Conservation (phyloP, 805 yeast species). For the Yarrowia sp. region DNA sequence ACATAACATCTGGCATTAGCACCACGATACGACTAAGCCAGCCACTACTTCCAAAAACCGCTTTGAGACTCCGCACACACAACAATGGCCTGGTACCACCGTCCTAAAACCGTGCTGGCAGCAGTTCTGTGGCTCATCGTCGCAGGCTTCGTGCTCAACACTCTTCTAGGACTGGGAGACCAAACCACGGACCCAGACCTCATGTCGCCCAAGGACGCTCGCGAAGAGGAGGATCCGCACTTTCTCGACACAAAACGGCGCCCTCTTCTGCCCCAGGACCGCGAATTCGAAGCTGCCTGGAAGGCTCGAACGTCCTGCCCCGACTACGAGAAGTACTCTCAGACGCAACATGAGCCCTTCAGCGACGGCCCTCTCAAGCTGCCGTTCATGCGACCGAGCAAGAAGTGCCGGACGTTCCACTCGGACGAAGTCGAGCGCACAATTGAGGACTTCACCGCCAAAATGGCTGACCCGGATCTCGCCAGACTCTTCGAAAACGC, state of each 20-base stretch:
- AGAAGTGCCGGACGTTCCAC: slow-evolving; percentile 67
- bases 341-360: slow-evolving; percentile 53
- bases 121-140: slow-evolving; percentile 1
- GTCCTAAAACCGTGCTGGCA: slow-evolving; percentile 9
- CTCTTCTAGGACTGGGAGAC: not conserved
- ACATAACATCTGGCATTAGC: not conserved
- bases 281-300: slow-evolving; percentile 11
- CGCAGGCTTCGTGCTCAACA: not conserved
- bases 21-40: not conserved
- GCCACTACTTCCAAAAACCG: not conserved
- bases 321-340: slow-evolving; percentile 61
- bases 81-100: slow-evolving; percentile 18
- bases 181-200: not conserved
- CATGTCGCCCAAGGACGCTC: not conserved
- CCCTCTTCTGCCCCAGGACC: not conserved
- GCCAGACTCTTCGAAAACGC: slow-evolving; percentile 76
- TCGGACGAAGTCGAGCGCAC: slow-evolving; percentile 61
- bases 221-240: not conserved
- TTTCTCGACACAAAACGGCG: not conserved
- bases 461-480: slow-evolving; percentile 61
- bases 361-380: slow-evolving; percentile 54
- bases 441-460: slow-evolving; percentile 50
- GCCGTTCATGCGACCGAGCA: slow-evolving; percentile 76
- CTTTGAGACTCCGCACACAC: not conserved
- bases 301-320: slow-evolving; percentile 45